These are phyloP conservation scores for Xerophyta viscosa DNA, from an alignment of 106 monocot species.

Conservation along the genomic window DNA sequence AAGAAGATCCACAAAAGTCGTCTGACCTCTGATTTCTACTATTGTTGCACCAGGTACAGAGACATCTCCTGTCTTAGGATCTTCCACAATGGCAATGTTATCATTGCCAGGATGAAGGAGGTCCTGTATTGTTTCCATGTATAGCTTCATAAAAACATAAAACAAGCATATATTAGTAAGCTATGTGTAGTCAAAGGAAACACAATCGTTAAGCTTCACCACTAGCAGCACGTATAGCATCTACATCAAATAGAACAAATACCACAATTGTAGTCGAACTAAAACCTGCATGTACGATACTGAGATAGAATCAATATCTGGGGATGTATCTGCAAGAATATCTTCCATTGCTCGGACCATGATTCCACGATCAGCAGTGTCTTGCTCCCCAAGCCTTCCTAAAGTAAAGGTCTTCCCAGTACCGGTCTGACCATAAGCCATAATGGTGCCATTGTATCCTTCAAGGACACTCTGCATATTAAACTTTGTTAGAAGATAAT, in stretches of 20 bases:
- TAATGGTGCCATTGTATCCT: conserved; percentile 96
- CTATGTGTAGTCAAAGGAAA: no score
- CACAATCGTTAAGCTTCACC: no score
- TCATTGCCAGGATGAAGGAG: conserved; percentile 90
- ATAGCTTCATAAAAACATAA: conserved; percentile 47
- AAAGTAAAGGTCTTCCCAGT: conserved; percentile 98
- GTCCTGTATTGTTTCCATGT: conserved; percentile 99
- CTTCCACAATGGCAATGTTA: conserved; percentile 88
- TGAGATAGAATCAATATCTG: conserved; percentile 66
- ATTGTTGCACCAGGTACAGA: conserved; percentile 82
- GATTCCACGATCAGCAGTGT: conserved; percentile 82
- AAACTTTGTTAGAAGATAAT: no score
- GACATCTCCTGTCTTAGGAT: conserved; percentile 95
- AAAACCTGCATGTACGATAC: conserved; percentile 94
- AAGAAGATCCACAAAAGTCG: conserved; percentile 79
- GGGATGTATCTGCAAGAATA: conserved; percentile 72
- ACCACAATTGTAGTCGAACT: no score
- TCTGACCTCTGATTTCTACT: conserved; percentile 79
- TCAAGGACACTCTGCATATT: conserved; percentile 92
- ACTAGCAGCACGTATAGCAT: no score
- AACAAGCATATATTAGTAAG: not conserved
- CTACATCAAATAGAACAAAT: no score
- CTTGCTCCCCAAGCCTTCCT: conserved; percentile 92
- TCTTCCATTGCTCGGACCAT: conserved; percentile 99
- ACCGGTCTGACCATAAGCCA: conserved; percentile 99